These are phyloP conservation scores for Mytilinidion resinicola DNA, from an alignment of 495 filamentous ascomycete species.

Conservation along the genomic window DNA sequence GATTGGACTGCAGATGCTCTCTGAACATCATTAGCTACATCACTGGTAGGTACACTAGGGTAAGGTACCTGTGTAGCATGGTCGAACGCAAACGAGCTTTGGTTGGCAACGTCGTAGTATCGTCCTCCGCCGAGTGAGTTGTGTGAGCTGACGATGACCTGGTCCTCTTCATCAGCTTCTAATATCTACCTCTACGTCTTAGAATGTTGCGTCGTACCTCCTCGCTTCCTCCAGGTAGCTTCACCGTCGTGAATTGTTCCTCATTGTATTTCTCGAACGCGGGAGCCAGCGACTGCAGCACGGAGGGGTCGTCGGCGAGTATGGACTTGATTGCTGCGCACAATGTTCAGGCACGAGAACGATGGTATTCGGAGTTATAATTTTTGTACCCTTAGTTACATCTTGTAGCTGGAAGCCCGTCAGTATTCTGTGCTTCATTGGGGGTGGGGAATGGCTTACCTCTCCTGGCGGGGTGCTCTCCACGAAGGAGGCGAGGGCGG, in stretches of 20 bases:
- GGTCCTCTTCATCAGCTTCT: constrained; percentile 7
- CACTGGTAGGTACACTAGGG: not conserved
- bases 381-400: constrained; percentile 71
- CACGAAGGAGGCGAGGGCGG: constrained; percentile 64
- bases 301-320: constrained; percentile 59
- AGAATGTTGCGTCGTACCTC: constrained; percentile 41
- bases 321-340: constrained; percentile 78
- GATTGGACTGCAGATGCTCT: constrained; percentile 80
- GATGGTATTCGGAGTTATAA: not conserved
- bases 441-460: constrained; percentile 49
- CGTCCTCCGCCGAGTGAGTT: constrained; percentile 70
- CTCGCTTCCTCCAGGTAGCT: constrained; percentile 79
- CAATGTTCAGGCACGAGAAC: not conserved
- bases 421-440: constrained; percentile 11
- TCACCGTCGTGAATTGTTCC: constrained; percentile 79
- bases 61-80: constrained; percentile 67
- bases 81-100: constrained; percentile 80
- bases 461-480: constrained; percentile 95
- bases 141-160: constrained; percentile 83
- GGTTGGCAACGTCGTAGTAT: constrained; percentile 85
- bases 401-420: constrained; percentile 65
- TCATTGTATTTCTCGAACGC: constrained; percentile 96
- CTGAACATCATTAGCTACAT: constrained; percentile 38
- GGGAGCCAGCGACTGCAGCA: constrained; percentile 64
- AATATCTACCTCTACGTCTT: not conserved